Percentiles rank a stretch among this genome's conserved stretches.
Conservation (phyloP, 1,284 basidiomycete species). For the Irpex rosettiformis region DNA sequence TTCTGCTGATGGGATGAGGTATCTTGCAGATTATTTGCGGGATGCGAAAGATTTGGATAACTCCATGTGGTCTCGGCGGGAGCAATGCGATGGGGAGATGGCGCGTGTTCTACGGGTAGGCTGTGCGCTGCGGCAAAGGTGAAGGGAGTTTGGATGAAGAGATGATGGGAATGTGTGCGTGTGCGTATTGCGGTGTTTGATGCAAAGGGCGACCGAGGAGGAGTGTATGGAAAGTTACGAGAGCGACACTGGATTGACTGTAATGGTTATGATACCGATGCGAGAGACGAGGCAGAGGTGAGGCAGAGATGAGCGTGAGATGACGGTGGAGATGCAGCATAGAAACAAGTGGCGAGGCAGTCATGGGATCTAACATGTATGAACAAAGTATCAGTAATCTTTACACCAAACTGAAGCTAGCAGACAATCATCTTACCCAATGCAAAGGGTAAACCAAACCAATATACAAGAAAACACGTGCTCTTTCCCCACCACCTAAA, state of each 20-base stretch:
- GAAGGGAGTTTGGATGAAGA: background rate
- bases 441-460: slow-evolving; percentile 8
- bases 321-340: slow-evolving; percentile 9
- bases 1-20: too few species aligned
- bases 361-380: background rate
- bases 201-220: too few species aligned
- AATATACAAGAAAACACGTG: slow-evolving; percentile 3
- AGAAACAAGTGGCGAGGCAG: slow-evolving; percentile 10
- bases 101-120: background rate
- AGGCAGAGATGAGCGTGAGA: slow-evolving; percentile 5
- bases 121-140: background rate
- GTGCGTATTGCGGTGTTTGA: too few species aligned
- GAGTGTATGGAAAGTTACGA: background rate
- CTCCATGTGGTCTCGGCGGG: too few species aligned
- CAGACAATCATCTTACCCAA: too few species aligned
- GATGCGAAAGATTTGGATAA: too few species aligned
- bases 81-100: too few species aligned
- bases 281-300: background rate
- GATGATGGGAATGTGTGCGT: too few species aligned
- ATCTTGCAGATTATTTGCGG: too few species aligned
- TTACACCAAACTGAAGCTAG: too few species aligned
- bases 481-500: slow-evolving; percentile 32
- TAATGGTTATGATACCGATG: slow-evolving; percentile 6
- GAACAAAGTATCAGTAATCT: too few species aligned
- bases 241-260: background rate